Percentiles rank a stretch among this genome's conserved stretches.
Evolutionary conservation across 1,284 basidiomycete genomes (phyloP).

Genomic region (Malassezia equina): DNA sequence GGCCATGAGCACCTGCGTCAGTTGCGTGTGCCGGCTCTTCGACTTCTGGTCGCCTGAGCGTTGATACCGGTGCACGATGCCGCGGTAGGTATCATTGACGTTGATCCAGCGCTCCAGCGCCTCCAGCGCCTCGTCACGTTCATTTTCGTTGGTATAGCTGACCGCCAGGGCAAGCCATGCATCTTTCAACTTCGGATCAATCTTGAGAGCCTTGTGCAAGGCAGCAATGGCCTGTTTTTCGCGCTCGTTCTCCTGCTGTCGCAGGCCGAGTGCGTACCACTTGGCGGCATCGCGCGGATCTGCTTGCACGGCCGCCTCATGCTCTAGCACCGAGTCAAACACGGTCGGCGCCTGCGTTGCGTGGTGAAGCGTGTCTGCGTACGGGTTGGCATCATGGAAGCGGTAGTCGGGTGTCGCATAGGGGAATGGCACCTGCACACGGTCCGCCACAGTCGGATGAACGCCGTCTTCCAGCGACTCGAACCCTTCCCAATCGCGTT

Average conservation of each 20-base stretch:
- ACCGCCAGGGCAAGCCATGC: slow-evolving; percentile 86
- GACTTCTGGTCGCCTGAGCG: slow-evolving; percentile 26
- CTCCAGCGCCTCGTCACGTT: slow-evolving; percentile 60
- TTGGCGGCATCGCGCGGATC: slow-evolving; percentile 62
- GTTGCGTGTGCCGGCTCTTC: slow-evolving; percentile 3
- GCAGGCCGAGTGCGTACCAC: slow-evolving; percentile 88
- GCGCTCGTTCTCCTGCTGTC: slow-evolving; percentile 95
- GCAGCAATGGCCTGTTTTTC: slow-evolving; percentile 83
- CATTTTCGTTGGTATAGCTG: slow-evolving; percentile 81
- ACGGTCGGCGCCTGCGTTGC: slow-evolving; percentile 9
- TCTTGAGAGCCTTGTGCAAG: slow-evolving; percentile 66
- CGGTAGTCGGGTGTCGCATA: slow-evolving; percentile 32
- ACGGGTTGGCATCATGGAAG: slow-evolving; percentile 42
- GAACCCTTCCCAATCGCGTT: slow-evolving; percentile 65
- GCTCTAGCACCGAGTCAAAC: slow-evolving; percentile 55
- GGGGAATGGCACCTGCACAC: slow-evolving; percentile 16
- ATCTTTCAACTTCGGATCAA: slow-evolving; percentile 57
- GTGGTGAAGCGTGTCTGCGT: slow-evolving; percentile 27
- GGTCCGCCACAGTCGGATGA: neutral
- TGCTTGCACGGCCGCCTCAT: slow-evolving; percentile 78
- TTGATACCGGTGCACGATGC: slow-evolving; percentile 48
- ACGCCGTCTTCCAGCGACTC: slow-evolving; percentile 26
- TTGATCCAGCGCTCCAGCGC: slow-evolving; percentile 74
- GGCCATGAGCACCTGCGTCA: slow-evolving; percentile 39
- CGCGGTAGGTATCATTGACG: slow-evolving; percentile 50